Conservation (phyloP, 75 land plant genomes). For the Ceratopteris richardii region DNA sequence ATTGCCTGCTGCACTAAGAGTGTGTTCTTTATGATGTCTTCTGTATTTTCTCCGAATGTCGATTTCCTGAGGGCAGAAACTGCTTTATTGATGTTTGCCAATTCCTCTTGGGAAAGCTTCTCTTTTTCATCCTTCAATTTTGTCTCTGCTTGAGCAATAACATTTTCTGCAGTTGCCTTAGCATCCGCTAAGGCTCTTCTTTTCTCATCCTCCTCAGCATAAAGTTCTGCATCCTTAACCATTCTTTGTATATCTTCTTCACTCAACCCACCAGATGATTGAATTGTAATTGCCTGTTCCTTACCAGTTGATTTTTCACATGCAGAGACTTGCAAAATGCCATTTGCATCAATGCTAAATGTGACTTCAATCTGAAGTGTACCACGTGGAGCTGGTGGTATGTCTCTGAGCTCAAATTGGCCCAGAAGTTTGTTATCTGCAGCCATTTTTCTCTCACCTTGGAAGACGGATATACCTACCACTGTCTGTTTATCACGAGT, state of each 20-base stretch:
- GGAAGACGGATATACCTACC: constrained; percentile 10
- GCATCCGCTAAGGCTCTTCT: constrained; percentile 9
- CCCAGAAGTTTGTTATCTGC: constrained; percentile 15
- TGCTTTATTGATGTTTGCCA: neutral
- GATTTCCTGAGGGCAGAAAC: constrained; percentile 9
- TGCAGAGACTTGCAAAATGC: constrained; percentile 14
- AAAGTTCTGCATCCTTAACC: constrained; percentile 16
- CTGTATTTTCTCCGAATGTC: constrained; percentile 4
- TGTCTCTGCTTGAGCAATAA: constrained; percentile 8
- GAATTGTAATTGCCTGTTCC: constrained; percentile 20
- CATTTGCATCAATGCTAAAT: constrained; percentile 17
- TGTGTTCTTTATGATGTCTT: constrained; percentile 7
- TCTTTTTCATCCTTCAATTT: constrained; percentile 14
- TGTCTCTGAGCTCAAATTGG: constrained; percentile 13
- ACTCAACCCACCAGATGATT: constrained; percentile 14
- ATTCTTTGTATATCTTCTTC: constrained; percentile 13
- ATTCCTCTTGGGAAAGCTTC: constrained; percentile 7
- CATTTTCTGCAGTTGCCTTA: constrained; percentile 9
- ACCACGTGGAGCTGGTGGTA: constrained; percentile 13
- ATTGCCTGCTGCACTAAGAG: constrained; percentile 2
- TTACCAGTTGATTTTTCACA: constrained; percentile 14
- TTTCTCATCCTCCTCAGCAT: constrained; percentile 14
- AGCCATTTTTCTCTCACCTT: constrained; percentile 18
- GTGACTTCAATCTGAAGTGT: constrained; percentile 4
- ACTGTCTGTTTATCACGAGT: constrained; percentile 15